A percentile compares a stretch with the other conserved stretches of the same genome.
Evolutionary conservation across 371 early-diverging fungal species (phyloP).

Genomic region (Mycotypha africana): DNA sequence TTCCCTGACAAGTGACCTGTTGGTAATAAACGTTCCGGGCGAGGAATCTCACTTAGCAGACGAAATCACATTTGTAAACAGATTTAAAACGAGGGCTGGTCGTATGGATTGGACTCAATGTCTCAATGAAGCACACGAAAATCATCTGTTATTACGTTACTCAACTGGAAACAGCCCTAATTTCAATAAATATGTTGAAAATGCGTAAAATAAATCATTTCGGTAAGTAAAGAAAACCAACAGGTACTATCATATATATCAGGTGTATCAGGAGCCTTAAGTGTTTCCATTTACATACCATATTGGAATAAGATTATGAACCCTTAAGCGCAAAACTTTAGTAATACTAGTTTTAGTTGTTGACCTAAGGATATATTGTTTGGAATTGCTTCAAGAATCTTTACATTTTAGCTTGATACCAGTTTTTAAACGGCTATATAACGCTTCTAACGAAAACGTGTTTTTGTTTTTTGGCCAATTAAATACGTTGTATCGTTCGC

Average conservation of each 20-base stretch:
- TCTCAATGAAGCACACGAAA: constrained; percentile 11
- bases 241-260: too few relatives aligned
- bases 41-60: constrained; percentile 12
- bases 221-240: too few relatives aligned
- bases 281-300: too few relatives aligned
- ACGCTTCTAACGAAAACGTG: constrained; percentile 12
- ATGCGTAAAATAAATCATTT: constrained; percentile 5
- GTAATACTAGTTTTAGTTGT: constrained; percentile 2
- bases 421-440: constrained; percentile 14
- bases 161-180: constrained; percentile 15
- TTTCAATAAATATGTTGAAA: constrained; percentile 9
- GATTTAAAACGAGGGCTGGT: constrained; percentile 11
- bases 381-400: constrained; percentile 10
- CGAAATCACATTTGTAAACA: constrained; percentile 16
- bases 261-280: too few relatives aligned
- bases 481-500: constrained; percentile 8
- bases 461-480: constrained; percentile 5
- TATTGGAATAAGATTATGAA: too few relatives aligned
- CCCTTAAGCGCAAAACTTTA: constrained; percentile 1
- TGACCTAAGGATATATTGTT: constrained; percentile 3
- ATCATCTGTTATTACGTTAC: constrained; percentile 16
- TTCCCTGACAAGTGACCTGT: constrained; percentile 16
- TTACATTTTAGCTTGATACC: constrained; percentile 10
- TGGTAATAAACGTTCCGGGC: constrained; percentile 10
- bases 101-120: constrained; percentile 15